Percentiles rank a stretch among this genome's conserved stretches.
phyloP scores from a whole-genome alignment of 345 rosid genomes.

The Moringa oleifera region DNA sequence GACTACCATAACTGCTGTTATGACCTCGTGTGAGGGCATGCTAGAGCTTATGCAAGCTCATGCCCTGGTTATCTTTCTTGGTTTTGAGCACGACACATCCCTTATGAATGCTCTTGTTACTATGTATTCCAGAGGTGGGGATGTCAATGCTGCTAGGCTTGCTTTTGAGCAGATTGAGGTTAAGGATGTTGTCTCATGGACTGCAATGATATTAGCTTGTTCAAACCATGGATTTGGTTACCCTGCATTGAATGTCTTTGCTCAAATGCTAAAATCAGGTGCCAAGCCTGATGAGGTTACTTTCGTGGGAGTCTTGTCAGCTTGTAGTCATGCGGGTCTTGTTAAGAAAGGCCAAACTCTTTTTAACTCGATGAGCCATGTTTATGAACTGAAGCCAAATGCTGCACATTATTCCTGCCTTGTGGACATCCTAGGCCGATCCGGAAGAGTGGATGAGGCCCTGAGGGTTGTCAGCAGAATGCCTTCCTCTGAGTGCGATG shows the following conservation, averaged over 20 bases:
- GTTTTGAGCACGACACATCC: conserved; percentile 22
- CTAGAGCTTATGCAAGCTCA: conserved; percentile 31
- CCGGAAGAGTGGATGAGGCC: conserved; percentile 29
- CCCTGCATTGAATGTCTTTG: conserved; percentile 29
- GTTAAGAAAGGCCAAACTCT: conserved; percentile 25
- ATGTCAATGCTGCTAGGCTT: conserved; percentile 26
- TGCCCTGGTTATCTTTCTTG: conserved; percentile 26
- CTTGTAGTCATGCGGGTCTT: conserved; percentile 36
- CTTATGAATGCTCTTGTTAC: conserved; percentile 34
- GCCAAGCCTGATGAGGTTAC: conserved; percentile 35
- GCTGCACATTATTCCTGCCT: conserved; percentile 42
- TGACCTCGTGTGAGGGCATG: conserved; percentile 23
- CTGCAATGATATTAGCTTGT: conserved; percentile 39
- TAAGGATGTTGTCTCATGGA: conserved; percentile 38
- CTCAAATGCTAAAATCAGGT: conserved; percentile 29
- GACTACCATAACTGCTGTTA: conserved; percentile 30
- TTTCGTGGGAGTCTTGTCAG: conserved; percentile 35
- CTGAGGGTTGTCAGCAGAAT: conserved; percentile 24
- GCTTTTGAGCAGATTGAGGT: conserved; percentile 25
- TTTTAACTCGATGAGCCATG: conserved; percentile 27
- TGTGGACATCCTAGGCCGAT: conserved; percentile 39
- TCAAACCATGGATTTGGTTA: conserved; percentile 33
- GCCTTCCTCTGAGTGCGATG: conserved; percentile 25
- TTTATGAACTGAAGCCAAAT: conserved; percentile 27
- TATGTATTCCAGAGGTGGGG: conserved; percentile 31